phyloP scores from a whole-genome alignment of 208 protist species.

The Strigomonas galati region DNA sequence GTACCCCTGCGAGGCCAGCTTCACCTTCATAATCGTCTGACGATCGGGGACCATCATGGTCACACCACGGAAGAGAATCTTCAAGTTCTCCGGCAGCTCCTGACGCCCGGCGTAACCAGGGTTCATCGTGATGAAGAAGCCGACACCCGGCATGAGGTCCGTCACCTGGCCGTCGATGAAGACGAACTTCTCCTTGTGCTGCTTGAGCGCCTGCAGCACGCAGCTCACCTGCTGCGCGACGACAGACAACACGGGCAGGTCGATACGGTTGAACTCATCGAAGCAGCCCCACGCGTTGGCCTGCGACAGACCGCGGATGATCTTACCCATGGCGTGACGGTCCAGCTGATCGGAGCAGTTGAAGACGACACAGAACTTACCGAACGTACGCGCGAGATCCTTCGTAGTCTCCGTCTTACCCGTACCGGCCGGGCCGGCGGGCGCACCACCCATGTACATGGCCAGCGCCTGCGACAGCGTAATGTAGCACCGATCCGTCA shows the following conservation, averaged over 20 bases:
- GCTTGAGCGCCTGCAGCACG: constrained; percentile 90
- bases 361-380: constrained; percentile 94
- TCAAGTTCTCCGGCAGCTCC: constrained; percentile 98
- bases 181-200: constrained; percentile 91
- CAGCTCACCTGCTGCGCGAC: constrained; percentile 93
- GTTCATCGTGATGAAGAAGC: constrained; percentile 99
- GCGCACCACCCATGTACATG: constrained; percentile 96
- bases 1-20: constrained; percentile 92
- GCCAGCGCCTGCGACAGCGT: constrained; percentile 96
- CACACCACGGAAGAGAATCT: constrained; percentile 97
- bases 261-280: constrained; percentile 95
- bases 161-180: constrained; percentile 93
- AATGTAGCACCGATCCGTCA: constrained; percentile 96
- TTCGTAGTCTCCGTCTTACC: constrained; percentile 98
- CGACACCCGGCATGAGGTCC: constrained; percentile 89
- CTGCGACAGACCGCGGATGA: constrained; percentile 93
- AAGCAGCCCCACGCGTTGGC: constrained; percentile 94
- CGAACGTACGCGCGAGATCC: constrained; percentile 93
- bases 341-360: constrained; percentile 95
- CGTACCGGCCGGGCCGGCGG: constrained; percentile 95
- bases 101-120: constrained; percentile 97
- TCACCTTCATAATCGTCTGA: constrained; percentile 97
- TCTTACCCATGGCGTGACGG: constrained; percentile 93
- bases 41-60: constrained; percentile 99
- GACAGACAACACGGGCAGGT: constrained; percentile 93